Percentiles rank a stretch among this genome's conserved stretches.
Conservation (phyloP, 75 land plant species). For the Pseudotsuga menziesii region DNA sequence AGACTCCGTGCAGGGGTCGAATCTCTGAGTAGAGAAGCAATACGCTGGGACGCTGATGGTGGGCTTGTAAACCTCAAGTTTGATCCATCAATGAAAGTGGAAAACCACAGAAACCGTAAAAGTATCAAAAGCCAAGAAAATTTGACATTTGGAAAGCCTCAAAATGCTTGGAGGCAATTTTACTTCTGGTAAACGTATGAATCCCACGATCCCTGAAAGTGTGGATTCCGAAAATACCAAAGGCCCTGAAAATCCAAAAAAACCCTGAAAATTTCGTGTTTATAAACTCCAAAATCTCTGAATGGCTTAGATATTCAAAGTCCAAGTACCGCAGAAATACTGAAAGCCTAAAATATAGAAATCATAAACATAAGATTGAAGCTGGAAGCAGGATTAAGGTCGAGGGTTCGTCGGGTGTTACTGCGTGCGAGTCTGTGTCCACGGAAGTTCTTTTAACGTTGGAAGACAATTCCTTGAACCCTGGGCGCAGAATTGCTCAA, state of each 20-base stretch:
- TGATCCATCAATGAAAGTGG: neutral
- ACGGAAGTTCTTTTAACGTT: neutral
- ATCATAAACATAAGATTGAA: neutral
- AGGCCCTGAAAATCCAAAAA: neutral
- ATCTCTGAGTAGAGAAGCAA: no score
- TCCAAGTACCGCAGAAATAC: neutral
- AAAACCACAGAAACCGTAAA: no score
- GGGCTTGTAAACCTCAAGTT: neutral
- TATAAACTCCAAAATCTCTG: neutral
- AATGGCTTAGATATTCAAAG: neutral
- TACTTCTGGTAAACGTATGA: neutral
- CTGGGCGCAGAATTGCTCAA: neutral
- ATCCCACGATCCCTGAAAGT: no score
- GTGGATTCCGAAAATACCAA: no score
- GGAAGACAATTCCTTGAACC: neutral
- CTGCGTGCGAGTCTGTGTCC: neutral
- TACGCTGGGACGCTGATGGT: neutral
- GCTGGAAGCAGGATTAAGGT: no score
- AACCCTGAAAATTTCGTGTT: neutral
- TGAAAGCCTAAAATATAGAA: neutral
- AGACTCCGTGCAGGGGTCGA: no score
- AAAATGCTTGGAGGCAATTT: no score
- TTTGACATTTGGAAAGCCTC: neutral
- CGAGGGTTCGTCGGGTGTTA: no score
- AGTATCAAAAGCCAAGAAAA: neutral